Conservation (phyloP, 176 grass and related monocot species). For the Eleusine indica region DNA sequence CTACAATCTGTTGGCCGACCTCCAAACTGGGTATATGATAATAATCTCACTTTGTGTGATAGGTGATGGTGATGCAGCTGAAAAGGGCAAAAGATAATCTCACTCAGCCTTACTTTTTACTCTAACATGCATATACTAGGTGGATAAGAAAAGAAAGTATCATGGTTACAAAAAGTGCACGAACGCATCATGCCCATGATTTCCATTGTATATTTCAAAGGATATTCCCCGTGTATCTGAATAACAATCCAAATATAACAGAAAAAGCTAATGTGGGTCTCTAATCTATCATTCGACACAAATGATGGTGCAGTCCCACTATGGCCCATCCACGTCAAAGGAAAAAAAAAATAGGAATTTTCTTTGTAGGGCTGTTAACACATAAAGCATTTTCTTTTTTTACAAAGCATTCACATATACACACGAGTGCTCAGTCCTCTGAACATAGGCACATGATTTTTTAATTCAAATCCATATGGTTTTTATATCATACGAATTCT, state of each 20-base stretch:
- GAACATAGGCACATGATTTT: not conserved
- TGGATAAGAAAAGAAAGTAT: not conserved
- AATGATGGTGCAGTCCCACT: not conserved
- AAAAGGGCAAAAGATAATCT: not conserved
- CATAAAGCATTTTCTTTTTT: not conserved
- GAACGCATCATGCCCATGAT: not conserved
- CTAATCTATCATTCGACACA: not conserved
- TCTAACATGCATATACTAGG: not conserved
- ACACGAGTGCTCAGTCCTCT: too few relatives aligned
- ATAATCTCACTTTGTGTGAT: not conserved
- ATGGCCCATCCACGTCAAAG: too few relatives aligned
- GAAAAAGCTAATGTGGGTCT: not conserved
- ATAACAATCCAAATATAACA: not conserved
- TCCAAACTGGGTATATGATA: not conserved
- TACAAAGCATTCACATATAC: too few relatives aligned
- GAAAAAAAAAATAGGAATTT: not conserved
- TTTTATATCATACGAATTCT: not conserved
- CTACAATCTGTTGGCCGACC: constrained; percentile 5
- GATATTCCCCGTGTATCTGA: not conserved
- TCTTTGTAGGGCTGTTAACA: not conserved
- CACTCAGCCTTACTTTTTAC: not conserved
- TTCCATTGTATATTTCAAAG: not conserved
- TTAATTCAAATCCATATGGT: not conserved
- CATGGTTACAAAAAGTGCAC: not conserved
- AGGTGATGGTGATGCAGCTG: not conserved